Evolutionary conservation across 169 alveolate species (phyloP).

Genomic region (Cryptosporidium sp.): DNA sequence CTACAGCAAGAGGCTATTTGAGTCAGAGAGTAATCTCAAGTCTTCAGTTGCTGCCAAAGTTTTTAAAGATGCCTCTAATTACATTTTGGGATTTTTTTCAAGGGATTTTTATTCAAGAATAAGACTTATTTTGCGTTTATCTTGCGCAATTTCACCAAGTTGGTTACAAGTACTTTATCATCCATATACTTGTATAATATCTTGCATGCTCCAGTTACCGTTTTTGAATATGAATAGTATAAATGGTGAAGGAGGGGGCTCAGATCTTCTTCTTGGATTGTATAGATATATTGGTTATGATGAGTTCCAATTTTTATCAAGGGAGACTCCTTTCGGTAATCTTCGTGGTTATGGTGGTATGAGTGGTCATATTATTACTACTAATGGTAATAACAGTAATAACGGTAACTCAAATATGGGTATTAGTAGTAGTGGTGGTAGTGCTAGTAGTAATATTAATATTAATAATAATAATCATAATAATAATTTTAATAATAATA

Average conservation of each 20-base stretch:
- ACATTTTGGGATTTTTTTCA: conserved; percentile 20
- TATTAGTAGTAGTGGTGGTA: neutral
- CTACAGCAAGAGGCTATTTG: conserved; percentile 1
- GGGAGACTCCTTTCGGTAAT: neutral
- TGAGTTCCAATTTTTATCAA: conserved; percentile 30
- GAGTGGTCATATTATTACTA: neutral
- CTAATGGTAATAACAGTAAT: too few relatives aligned
- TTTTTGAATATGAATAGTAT: neutral
- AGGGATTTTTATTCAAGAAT: conserved; percentile 20
- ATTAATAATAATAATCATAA: neutral
- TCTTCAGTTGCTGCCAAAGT: neutral
- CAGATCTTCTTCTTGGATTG: conserved; percentile 21
- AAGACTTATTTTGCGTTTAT: conserved; percentile 7
- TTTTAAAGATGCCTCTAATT: conserved; percentile 11
- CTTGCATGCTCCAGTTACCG: conserved; percentile 53
- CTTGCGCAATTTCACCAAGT: conserved; percentile 23
- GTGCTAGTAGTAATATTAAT: neutral
- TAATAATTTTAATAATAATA: too few relatives aligned
- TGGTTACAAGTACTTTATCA: conserved; percentile 43
- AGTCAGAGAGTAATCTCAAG: neutral
- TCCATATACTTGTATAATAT: conserved; percentile 51
- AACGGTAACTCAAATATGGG: too few relatives aligned
- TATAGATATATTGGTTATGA: conserved; percentile 42
- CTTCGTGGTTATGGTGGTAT: neutral
- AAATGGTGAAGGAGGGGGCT: neutral